Base-by-base conservation (phyloP, 1,139 yeast species). In the Geotrichum reessii region DNA sequence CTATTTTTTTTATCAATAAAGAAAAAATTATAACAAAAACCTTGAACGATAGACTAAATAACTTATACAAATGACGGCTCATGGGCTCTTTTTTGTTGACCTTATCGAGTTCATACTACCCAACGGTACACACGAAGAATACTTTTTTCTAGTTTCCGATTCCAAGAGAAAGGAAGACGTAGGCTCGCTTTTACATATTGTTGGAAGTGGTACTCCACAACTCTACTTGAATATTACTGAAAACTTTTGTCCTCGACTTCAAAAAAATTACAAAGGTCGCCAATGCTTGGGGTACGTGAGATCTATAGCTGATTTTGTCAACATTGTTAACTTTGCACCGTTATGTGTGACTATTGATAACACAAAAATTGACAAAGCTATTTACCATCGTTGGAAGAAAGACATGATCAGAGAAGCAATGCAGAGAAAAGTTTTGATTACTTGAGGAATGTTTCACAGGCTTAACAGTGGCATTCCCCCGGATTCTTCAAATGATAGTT, bases 161-260 rank as follows among this genome's bases (percentile, higher is more conserved):
- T 17, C 22, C n/a, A 49, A 46, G 28, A 42, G 61, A 14, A 22
- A 31, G 12, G 47, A 55, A 8, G 61, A 58, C 28, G 47, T 58
- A 3, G 61, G 61, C 1, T 56, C 53, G 11, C 50, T 58, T 2
- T 49, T 58, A 5, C 61, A 58, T 31, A 58, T 58, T 50, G 57
- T 58, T 6, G 61, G 61, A 19, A 55, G 56, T 27, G 61, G 61
- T 6, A 58, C 61, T 2, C 53, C 58, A 9, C 53, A 58, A 9
- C 33, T 58, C 11, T 48, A 53, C 25, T 33, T 58, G 11, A 52
- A 52, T 22, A 53, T 58, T 7, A 55, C 56, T 44, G 52, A 47
- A 19, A 50, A 53, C 37, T 55, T 58, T 31, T 31, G 57, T 25
- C 61, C 61, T 44, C 47, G 47, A 12, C 25, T 25, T 1, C 53